phyloP scores from a whole-genome alignment of 768 basidiomycete species.

The Phaeotremella skinneri region DNA sequence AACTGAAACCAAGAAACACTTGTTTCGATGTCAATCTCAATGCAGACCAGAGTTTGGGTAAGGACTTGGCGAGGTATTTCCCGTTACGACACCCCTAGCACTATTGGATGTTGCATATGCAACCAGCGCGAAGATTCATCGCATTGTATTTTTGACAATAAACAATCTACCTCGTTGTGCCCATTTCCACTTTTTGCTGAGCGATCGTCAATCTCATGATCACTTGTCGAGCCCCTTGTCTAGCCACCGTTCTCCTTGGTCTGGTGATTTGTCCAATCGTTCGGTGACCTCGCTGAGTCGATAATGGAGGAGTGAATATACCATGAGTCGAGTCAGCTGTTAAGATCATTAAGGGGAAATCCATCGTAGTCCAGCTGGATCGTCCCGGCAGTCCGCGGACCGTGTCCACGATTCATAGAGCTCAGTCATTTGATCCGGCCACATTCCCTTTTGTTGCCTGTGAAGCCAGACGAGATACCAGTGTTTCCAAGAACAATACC shows the following conservation, averaged over 20 bases:
- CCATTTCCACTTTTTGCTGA: no score
- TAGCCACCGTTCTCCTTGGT: no score
- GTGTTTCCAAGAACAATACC: background rate
- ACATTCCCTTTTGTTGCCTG: background rate
- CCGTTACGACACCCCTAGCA: background rate
- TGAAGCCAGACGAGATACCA: background rate
- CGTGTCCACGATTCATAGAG: background rate
- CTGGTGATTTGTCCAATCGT: no score
- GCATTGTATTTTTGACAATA: no score
- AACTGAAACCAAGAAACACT: no score
- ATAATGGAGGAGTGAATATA: background rate
- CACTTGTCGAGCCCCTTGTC: no score
- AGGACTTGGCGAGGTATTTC: background rate
- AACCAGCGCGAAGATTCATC: background rate
- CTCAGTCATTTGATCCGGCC: background rate
- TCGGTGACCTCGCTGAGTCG: background rate
- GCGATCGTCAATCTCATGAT: no score
- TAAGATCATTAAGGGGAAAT: background rate
- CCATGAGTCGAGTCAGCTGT: background rate
- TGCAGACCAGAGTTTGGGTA: no score
- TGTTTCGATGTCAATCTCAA: no score
- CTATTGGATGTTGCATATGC: background rate
- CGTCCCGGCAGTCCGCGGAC: background rate
- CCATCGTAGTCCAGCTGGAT: background rate
- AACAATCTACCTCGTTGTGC: no score